Conservation (phyloP, 192 early-diverging fungal species). For the Gryganskiella cystojenkinii region DNA sequence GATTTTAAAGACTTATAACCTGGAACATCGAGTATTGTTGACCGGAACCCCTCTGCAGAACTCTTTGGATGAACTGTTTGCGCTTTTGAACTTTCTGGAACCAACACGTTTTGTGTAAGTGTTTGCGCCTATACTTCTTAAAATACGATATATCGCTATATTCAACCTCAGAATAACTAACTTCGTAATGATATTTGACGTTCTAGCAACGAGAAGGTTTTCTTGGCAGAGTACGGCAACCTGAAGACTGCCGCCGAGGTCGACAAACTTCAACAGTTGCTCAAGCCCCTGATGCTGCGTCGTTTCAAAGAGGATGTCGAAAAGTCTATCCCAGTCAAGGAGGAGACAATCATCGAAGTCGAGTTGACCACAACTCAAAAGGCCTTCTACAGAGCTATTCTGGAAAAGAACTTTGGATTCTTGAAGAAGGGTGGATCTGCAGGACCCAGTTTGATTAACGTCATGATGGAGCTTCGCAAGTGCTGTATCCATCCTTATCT, state of each 20-base stretch:
- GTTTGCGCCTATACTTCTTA: not conserved
- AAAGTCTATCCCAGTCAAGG: constrained; percentile 89
- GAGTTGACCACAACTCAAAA: constrained; percentile 88
- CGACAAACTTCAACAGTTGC: constrained; percentile 76
- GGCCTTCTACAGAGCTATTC: constrained; percentile 87
- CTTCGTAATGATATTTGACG: not conserved
- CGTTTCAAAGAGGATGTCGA: constrained; percentile 93
- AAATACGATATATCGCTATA: not conserved
- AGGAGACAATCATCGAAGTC: constrained; percentile 93
- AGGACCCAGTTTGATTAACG: constrained; percentile 77
- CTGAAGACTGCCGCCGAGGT: constrained; percentile 80
- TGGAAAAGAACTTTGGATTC: constrained; percentile 87
- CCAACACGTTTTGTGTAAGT: constrained; percentile 74
- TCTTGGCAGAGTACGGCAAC: constrained; percentile 77
- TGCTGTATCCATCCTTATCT: constrained; percentile 93
- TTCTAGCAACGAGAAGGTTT: constrained; percentile 69
- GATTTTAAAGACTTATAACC: constrained; percentile 76
- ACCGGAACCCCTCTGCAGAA: constrained; percentile 92
- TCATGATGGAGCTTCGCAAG: constrained; percentile 92
- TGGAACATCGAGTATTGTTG: constrained; percentile 84
- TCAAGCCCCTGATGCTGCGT: constrained; percentile 89
- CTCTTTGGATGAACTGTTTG: constrained; percentile 85
- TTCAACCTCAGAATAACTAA: constrained; percentile 1
- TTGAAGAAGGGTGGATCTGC: constrained; percentile 77
- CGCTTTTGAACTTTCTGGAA: constrained; percentile 86